Evolutionary conservation across 768 basidiomycete species (phyloP), one percentile per base, ranked within the genome.

Genomic region (Suillus decipiens): DNA sequence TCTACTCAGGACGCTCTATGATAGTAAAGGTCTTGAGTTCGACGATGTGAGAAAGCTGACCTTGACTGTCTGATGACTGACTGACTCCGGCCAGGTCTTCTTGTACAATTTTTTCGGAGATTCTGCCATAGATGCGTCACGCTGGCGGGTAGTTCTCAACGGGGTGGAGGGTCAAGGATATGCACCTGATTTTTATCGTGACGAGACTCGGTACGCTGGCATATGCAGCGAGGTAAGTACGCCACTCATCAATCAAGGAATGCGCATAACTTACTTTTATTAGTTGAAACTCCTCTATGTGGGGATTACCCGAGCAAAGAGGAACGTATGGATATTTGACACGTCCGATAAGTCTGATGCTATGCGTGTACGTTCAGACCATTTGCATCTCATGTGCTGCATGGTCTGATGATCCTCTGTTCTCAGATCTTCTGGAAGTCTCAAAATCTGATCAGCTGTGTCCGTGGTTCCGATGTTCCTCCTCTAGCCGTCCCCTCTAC

Each of bases 31-130:
- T 10, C 68, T 76, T 0, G 67, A 71, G 63, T 70, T 69, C 33
- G 62, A 69, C 24, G 69, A 71, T 12, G 68, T 67, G 55, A 63
- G 69, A 10, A 9, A 33, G 9, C 28, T 55, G 9, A 17, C 24
- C 5, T 5, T 12, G 6, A 4, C 15, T 10, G 24, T 2, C 5
- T 9, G 7, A 2, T 15, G 31, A 4, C 22, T 0, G 63, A 63
- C 59, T 66, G 12, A 66, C 24, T 12, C 1, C n/a, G 17, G 15
- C 28, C 61, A 90, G 89, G 89, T 92, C 4, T 77, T 92, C 2
- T 68, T 92, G 12, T 91, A 86, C 68, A 86, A 92, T 65, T 91
- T 91, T 73, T 92, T 92, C 66, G 80, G 84, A 34, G 87, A 89
- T 66, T 92, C 90, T 0, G 66, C 69, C 0, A 73, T 83, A 1